A percentile compares a stretch with the other conserved stretches of the same genome.
Conservation (phyloP, 2,329 filamentous ascomycete species). For the Arachnopeziza araneosa region DNA sequence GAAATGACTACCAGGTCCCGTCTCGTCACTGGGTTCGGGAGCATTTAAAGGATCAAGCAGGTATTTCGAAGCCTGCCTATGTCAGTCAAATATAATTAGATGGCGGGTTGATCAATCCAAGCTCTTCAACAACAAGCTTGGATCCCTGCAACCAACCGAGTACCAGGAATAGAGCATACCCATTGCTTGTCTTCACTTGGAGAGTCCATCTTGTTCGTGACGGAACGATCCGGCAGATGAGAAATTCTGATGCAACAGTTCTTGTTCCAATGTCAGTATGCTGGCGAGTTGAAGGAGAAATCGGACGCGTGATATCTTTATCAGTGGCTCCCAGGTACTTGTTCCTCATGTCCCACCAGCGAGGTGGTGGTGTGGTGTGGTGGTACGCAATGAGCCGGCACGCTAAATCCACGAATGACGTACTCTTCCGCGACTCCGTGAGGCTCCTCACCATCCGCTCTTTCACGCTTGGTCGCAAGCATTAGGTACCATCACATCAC, state of each 20-base stretch:
- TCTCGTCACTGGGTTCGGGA: conserved; percentile 62
- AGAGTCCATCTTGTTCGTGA: conserved; percentile 18
- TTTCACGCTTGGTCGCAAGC: not conserved
- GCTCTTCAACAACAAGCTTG: conserved; percentile 5
- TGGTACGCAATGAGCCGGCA: not conserved
- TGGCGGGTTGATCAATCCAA: conserved; percentile 3
- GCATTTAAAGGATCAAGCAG: conserved; percentile 65
- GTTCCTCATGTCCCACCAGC: not conserved
- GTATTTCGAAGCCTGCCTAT: conserved; percentile 54
- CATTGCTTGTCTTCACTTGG: conserved; percentile 42
- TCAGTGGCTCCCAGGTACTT: not conserved
- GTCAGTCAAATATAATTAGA: conserved; percentile 1
- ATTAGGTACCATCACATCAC: too few relatives aligned
- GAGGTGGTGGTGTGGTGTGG: not conserved
- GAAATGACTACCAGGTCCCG: conserved; percentile 52
- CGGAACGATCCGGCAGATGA: not conserved
- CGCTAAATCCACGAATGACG: not conserved
- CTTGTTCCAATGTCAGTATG: not conserved
- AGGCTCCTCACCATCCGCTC: not conserved
- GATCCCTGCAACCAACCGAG: conserved; percentile 7
- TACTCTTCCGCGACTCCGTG: not conserved
- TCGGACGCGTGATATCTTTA: not conserved
- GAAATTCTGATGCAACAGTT: not conserved
- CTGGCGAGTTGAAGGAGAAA: not conserved
- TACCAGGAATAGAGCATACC: conserved; percentile 31